Base-by-base conservation (phyloP, 192 early-diverging fungal species). In the Coemansia sp. region DNA sequence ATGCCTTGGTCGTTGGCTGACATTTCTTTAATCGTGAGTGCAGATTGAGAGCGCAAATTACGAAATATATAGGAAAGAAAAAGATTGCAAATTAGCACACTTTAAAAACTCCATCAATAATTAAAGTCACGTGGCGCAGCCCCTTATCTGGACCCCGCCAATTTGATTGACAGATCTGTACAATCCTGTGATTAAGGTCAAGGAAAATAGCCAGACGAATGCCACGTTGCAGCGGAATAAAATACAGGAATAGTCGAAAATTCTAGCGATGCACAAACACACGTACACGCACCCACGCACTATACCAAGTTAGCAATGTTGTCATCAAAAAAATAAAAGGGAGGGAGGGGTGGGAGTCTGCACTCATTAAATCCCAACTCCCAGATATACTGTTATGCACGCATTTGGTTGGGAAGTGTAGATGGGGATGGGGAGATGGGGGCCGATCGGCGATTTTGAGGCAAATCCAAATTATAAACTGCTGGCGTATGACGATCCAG, bases 1-100 rank as follows among this genome's bases (percentile, higher is more conserved):
- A 40, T 72, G 69, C 57, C 32, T 35, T 81, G 78, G 26, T 81
- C 78, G 66, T 64, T 58, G 33, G 72, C 23, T 13, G 78, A 73
- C 78, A 81, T 81, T 76, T 35, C 21, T 30, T 28, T 53, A 26
- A 28, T 26, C 16, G 42, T 11, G n/a, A 26, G 8, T 32, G 37
- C 37, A 40, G 37, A 61, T 23, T 32, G 37, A 61, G 40, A 11
- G 59, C 7, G 38, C 58, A 19, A 60, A 55, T 55, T 55, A 11
- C 28, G 26, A 35, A 35, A 35, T 33, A 58, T 58, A 3, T n/a
- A 35, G 6, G 16, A 8, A 35, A 9, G 14, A n/a, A 16, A n/a
- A 32, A 30, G 6, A 58, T 33, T 33, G 30, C 32, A 30, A 32
- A 17, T 26, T 32, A 5, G 47, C 47, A 43, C 9, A 7, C 19